These are phyloP conservation scores for Emmonsia crescens DNA, from an alignment of 2,329 filamentous ascomycete genomes.

Conservation along the genomic window DNA sequence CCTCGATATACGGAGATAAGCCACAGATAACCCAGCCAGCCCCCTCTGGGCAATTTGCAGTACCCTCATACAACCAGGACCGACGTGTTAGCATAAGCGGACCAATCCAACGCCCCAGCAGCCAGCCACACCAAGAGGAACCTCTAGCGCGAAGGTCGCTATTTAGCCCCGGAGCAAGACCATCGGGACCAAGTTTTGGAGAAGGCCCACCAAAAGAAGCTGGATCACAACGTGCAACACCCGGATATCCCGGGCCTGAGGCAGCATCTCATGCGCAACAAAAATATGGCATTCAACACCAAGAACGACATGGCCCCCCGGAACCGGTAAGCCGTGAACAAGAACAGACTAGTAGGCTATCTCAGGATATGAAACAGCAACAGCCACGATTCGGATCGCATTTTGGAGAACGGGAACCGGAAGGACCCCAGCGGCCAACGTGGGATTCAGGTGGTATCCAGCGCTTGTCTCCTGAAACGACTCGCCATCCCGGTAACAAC, in stretches of 20 bases:
- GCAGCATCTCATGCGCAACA: conserved; percentile 17
- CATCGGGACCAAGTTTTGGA: conserved; percentile 15
- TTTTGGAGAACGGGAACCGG: conserved; percentile 25
- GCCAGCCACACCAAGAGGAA: conserved; percentile 31
- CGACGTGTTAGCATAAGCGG: conserved; percentile 35
- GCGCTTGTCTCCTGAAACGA: conserved; percentile 28
- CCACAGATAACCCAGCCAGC: conserved; percentile 21
- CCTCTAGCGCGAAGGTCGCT: conserved; percentile 21
- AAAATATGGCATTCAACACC: conserved; percentile 24
- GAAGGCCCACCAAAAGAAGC: conserved; percentile 17
- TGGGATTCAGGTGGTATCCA: conserved; percentile 32
- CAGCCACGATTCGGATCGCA: conserved; percentile 20
- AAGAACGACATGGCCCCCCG: conserved; percentile 24
- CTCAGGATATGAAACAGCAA: conserved; percentile 24
- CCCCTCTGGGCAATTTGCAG: conserved; percentile 26
- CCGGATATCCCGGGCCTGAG: conserved; percentile 24
- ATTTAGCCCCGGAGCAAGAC: conserved; percentile 27
- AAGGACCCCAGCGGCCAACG: conserved; percentile 19
- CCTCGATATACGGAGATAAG: conserved; percentile 27
- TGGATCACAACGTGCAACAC: conserved; percentile 16
- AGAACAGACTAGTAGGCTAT: conserved; percentile 16
- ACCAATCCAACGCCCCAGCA: conserved; percentile 33
- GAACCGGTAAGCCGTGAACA: conserved; percentile 27
- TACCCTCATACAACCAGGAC: conserved; percentile 24
- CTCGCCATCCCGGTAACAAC: conserved; percentile 22